Percentiles rank a stretch among this genome's conserved stretches.
phyloP scores from a whole-genome alignment of 1,284 basidiomycete species.

The Pseudozyma thailandica region DNA sequence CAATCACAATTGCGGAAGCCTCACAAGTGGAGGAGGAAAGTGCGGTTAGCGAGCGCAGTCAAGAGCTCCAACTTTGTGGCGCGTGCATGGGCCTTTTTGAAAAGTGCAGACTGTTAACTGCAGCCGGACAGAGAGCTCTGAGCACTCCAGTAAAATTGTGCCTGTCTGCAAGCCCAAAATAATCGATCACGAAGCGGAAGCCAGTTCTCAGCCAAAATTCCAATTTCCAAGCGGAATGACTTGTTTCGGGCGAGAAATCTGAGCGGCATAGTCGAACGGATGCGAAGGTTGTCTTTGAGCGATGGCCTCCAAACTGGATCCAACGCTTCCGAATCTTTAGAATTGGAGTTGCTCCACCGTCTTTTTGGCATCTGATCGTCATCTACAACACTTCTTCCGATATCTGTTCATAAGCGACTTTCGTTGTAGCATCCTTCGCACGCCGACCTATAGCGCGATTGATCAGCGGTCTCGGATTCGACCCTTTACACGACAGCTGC shows the following conservation, averaged over 20 bases:
- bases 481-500: not conserved
- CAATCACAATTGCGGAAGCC: constrained; percentile 1
- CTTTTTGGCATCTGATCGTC: constrained; percentile 6
- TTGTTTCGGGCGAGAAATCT: constrained; percentile 24
- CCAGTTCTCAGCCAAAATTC: not conserved
- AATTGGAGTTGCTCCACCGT: constrained; percentile 8
- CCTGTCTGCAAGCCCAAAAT: not conserved
- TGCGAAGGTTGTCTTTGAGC: constrained; percentile 24
- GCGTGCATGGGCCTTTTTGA: constrained; percentile 32
- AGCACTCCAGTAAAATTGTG: not conserved
- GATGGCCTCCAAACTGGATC: not conserved
- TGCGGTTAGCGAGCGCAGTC: not conserved
- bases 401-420: not conserved
- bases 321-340: not conserved
- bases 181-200: constrained; percentile 17
- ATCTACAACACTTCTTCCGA: not conserved
- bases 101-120: no score
- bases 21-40: constrained; percentile 17
- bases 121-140: not conserved
- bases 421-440: not conserved
- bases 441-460: not conserved
- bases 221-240: not conserved
- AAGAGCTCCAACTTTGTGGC: not conserved
- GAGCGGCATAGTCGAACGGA: constrained; percentile 5
- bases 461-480: not conserved